Evolutionary conservation across 495 filamentous ascomycete species (phyloP), one percentile per base, ranked within the genome.

Genomic region (Penicillium parvum): DNA sequence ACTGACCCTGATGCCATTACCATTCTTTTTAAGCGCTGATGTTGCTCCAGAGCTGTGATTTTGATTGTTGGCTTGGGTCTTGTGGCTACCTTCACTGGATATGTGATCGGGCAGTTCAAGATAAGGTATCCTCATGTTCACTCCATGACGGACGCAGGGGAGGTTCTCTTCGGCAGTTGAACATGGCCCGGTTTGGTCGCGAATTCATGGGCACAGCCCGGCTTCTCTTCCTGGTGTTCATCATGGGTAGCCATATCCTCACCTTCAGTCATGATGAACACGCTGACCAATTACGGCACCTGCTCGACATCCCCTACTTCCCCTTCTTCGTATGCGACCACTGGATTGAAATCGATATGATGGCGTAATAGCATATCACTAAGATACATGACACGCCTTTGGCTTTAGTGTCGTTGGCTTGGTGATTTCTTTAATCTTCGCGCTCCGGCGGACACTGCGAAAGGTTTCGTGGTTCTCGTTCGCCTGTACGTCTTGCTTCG

Each of bases 241-340:
- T 84, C 36, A 81, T 85, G 65, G 84, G 73, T n/a, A 83, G 80
- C 15, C 86, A 90, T 53, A 71, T 86, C 36, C 65, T 88, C 33
- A 83, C 81, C 0, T 86, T 85, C 52, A 75, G 83, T 89, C 57
- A 82, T 82, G 66, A 75, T 87, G 63, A 79, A 81, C 33, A 75
- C 72, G 23, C 54, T 88, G 21, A 78, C 80, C 1, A 61, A 76
- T 1, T 73, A 85, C 53, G 74, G 63, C 2, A 55, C 68, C 2
- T 90, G 86, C 55, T 79, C 79, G 3, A 72, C n/a, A n/a, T n/a
- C n/a, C n/a, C n/a, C n/a, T n/a, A n/a, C n/a, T n/a, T n/a, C n/a
- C n/a, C n/a, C n/a, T n/a, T n/a, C n/a, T n/a, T n/a, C n/a, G n/a
- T n/a, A n/a, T n/a, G n/a, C n/a, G n/a, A n/a, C n/a, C n/a, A n/a